Evolutionary conservation across 2,329 filamentous ascomycete genomes (phyloP).

Genomic region (Dactylellina haptotyla): DNA sequence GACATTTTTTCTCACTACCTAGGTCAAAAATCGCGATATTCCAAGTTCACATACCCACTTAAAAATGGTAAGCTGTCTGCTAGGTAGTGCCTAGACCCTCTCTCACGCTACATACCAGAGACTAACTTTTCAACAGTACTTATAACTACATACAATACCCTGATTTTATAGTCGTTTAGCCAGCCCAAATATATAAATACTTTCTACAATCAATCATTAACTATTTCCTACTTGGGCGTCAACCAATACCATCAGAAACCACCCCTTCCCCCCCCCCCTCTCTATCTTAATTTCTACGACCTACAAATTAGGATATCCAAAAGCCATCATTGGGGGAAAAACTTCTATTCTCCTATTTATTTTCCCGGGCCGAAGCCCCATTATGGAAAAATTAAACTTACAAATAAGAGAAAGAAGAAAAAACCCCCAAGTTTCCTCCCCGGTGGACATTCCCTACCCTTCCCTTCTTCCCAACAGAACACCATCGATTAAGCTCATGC

Average conservation of each 20-base stretch:
- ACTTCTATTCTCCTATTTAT: neutral
- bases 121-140: too few species aligned
- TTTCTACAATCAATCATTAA: neutral
- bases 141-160: too few species aligned
- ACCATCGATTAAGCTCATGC: constrained; percentile 26
- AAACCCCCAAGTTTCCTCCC: constrained; percentile 23
- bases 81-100: too few species aligned
- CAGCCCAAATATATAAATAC: too few species aligned
- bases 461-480: constrained; percentile 5
- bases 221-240: neutral
- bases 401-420: constrained; percentile 20
- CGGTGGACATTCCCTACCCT: constrained; percentile 6
- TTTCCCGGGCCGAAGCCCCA: constrained; percentile 8
- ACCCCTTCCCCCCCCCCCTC: neutral
- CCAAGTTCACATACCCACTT: too few species aligned
- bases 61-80: neutral
- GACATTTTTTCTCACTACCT: too few species aligned
- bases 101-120: too few species aligned
- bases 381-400: constrained; percentile 19
- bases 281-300: neutral
- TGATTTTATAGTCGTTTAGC: too few species aligned
- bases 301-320: constrained; percentile 2
- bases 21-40: too few species aligned
- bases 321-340: constrained; percentile 10
- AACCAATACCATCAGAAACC: neutral